A percentile compares a stretch with the other conserved stretches of the same genome.
Conservation (phyloP, 139 green algal species). For the Zygnema circumcarinatum region DNA sequence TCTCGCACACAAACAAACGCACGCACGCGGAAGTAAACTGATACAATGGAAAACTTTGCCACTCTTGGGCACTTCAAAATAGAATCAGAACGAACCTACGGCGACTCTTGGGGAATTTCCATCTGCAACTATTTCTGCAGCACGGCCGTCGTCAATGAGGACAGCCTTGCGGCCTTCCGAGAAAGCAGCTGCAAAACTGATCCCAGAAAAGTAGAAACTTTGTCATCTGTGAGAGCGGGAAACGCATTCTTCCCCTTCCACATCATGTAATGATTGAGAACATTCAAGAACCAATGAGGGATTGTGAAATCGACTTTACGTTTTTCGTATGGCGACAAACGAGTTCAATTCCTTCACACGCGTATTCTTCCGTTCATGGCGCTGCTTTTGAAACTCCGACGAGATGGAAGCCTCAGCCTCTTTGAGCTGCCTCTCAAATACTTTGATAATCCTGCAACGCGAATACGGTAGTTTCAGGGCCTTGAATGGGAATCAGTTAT, state of each 20-base stretch:
- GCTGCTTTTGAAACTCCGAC: background rate
- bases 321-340: slow-evolving; percentile 13
- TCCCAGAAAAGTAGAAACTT: too few species aligned
- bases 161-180: background rate
- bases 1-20: background rate
- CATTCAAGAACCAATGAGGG: too few species aligned
- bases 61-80: too few species aligned
- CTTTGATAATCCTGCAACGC: background rate
- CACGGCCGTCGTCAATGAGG: background rate
- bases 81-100: too few species aligned
- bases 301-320: background rate
- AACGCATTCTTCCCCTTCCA: too few species aligned
- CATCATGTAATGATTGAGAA: too few species aligned
- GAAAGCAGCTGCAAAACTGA: background rate
- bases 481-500: too few species aligned
- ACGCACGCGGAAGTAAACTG: background rate
- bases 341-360: background rate
- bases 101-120: background rate
- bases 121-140: background rate
- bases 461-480: background rate
- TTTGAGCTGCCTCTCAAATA: background rate
- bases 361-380: background rate
- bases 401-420: background rate
- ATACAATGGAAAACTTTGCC: too few species aligned
- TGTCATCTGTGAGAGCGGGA: too few species aligned